These are phyloP conservation scores for Rubroboletus satanas DNA, from an alignment of 768 basidiomycete species.

Conservation along the genomic window DNA sequence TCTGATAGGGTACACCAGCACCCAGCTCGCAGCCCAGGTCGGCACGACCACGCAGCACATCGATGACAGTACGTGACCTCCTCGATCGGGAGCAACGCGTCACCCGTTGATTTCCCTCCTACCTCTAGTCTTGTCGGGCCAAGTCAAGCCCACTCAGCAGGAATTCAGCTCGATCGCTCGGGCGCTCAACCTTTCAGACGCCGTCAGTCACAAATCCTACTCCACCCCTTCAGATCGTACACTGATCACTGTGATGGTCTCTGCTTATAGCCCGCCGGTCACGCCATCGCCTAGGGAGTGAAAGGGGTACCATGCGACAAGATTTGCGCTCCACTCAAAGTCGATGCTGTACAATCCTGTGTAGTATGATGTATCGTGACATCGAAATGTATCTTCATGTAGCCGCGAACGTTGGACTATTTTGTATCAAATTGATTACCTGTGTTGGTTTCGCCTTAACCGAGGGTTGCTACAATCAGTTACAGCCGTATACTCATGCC, in stretches of 20 bases:
- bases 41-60: slow-evolving; percentile 46
- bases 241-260: background rate
- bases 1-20: background rate
- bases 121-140: slow-evolving; percentile 47
- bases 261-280: background rate
- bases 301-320: background rate
- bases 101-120: background rate
- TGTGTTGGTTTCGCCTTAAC: background rate
- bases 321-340: background rate
- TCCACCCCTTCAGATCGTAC: background rate
- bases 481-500: too few relatives aligned
- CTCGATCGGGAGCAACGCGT: background rate
- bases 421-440: background rate
- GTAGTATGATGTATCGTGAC: slow-evolving; percentile 9
- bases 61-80: slow-evolving; percentile 43
- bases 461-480: background rate
- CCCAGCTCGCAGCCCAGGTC: slow-evolving; percentile 44
- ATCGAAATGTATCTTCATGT: slow-evolving; percentile 1
- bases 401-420: background rate
- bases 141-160: slow-evolving; percentile 35
- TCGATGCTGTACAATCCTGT: slow-evolving; percentile 7
- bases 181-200: slow-evolving; percentile 38
- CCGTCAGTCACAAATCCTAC: slow-evolving; percentile 24
- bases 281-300: background rate
- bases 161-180: slow-evolving; percentile 50